phyloP scores from a whole-genome alignment of 768 basidiomycete species.

The Lactifluus echinatus region DNA sequence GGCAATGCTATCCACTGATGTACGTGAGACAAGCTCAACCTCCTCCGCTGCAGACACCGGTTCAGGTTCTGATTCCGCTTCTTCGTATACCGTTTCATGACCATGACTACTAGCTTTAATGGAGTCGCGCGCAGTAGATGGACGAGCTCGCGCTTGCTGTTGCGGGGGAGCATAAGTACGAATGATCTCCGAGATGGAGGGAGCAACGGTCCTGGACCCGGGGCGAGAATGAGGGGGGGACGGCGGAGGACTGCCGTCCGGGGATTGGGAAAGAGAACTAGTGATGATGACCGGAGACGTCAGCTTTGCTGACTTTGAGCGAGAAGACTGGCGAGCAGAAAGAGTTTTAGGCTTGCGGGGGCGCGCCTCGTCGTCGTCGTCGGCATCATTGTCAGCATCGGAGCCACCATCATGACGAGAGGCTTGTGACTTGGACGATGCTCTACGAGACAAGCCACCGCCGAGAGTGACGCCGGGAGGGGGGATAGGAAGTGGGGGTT shows the following conservation, averaged over 20 bases:
- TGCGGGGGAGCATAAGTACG: conserved; percentile 63
- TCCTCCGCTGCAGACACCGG: conserved; percentile 47
- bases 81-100: conserved; percentile 40
- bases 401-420: conserved; percentile 43
- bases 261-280: conserved; percentile 1
- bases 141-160: conserved; percentile 41
- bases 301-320: conserved; percentile 1
- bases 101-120: conserved; percentile 37
- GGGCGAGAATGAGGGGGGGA: conserved; percentile 22
- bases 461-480: conserved; percentile 74
- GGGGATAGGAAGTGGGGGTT: conserved; percentile 76
- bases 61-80: conserved; percentile 41
- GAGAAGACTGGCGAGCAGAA: conserved; percentile 23
- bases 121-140: conserved; percentile 39
- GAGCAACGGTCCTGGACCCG: conserved; percentile 43
- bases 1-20: conserved; percentile 81
- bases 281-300: background rate
- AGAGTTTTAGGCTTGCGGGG: conserved; percentile 15
- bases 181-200: conserved; percentile 86
- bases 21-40: conserved; percentile 60
- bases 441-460: conserved; percentile 27
- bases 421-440: conserved; percentile 21
- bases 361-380: conserved; percentile 10
- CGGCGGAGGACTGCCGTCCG: conserved; percentile 15
- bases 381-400: conserved; percentile 37